These are phyloP conservation scores for Linanthus parryae DNA, from an alignment of 148 eudicot species.

Conservation along the genomic window DNA sequence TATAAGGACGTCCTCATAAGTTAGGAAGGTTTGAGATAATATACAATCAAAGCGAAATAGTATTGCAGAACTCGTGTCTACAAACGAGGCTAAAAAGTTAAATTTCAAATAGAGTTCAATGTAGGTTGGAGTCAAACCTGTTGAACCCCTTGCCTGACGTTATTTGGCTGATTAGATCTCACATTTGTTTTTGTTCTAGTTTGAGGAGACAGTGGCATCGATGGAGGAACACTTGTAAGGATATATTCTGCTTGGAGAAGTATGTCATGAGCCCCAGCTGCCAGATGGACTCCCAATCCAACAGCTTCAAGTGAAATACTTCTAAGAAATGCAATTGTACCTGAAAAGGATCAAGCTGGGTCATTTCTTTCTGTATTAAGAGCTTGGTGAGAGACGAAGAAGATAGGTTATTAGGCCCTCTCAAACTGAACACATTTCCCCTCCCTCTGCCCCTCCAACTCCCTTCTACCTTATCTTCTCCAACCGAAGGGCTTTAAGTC, in stretches of 20 bases:
- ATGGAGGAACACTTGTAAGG: constrained; percentile 64
- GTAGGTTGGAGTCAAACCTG: constrained; percentile 42
- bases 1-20: background rate
- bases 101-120: background rate
- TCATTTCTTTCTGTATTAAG: background rate
- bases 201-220: constrained; percentile 43
- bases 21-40: background rate
- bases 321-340: constrained; percentile 80
- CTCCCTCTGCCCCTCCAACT: too few species aligned
- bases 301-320: constrained; percentile 94
- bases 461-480: too few species aligned
- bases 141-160: constrained; percentile 76
- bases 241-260: constrained; percentile 79
- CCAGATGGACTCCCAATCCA: constrained; percentile 90
- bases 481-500: too few species aligned
- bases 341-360: constrained; percentile 27
- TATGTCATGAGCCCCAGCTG: constrained; percentile 86
- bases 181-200: constrained; percentile 31
- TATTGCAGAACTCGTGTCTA: too few species aligned
- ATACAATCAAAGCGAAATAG: background rate
- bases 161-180: constrained; percentile 66
- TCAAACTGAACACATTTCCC: too few species aligned
- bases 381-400: background rate
- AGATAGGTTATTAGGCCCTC: background rate
- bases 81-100: background rate